These are phyloP conservation scores for Gynostemma pentaphyllum DNA, from an alignment of 306 rosid species.

Conservation along the genomic window DNA sequence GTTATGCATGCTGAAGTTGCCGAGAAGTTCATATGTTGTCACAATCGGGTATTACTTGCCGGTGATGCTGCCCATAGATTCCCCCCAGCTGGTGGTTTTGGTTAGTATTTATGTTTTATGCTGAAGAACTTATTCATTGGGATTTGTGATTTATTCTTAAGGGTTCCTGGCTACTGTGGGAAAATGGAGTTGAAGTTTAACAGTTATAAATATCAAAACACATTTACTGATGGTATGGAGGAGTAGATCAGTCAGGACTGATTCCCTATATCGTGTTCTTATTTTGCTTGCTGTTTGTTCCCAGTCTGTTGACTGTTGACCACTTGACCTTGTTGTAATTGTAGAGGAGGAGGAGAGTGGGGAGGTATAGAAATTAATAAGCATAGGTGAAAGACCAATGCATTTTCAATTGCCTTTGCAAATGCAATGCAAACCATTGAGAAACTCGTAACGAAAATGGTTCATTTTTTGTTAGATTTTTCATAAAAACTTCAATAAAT, in stretches of 20 bases:
- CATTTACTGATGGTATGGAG: not conserved
- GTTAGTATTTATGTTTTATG: constrained; percentile 35
- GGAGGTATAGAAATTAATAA: too few relatives aligned
- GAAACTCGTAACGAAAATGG: not conserved
- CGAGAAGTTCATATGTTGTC: constrained; percentile 52
- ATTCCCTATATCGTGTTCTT: too few relatives aligned
- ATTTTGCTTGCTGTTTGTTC: too few relatives aligned
- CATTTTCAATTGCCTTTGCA: not conserved
- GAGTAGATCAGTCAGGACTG: too few relatives aligned
- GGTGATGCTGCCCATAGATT: constrained; percentile 97
- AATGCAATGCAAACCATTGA: not conserved
- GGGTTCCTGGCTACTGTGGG: not conserved
- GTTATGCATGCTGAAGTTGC: constrained; percentile 98
- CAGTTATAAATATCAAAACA: not conserved
- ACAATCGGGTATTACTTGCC: constrained; percentile 57
- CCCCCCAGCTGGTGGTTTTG: constrained; percentile 99
- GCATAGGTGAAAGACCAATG: not conserved
- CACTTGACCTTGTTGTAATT: too few relatives aligned
- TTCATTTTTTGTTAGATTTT: not conserved
- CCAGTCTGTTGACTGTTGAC: too few relatives aligned
- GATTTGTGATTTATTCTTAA: not conserved
- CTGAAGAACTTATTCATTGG: constrained; percentile 6
- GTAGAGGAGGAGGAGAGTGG: too few relatives aligned
- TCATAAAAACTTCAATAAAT: not conserved
- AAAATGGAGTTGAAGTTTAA: not conserved